phyloP scores from a whole-genome alignment of 2,329 filamentous ascomycete species.

The Aschersonia sp. region DNA sequence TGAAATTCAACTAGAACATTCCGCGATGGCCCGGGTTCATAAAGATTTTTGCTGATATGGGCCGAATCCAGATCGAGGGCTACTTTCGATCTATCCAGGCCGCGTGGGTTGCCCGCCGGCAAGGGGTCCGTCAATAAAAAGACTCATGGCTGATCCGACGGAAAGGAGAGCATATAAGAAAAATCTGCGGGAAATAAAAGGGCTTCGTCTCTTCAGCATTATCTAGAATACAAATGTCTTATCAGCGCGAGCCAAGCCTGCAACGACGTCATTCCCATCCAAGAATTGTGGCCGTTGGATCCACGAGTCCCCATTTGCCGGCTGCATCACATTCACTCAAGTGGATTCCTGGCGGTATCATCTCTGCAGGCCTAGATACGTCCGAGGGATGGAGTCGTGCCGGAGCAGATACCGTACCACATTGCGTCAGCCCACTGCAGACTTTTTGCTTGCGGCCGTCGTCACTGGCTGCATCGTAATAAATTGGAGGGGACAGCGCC shows the following conservation, averaged over 20 bases:
- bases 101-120: no score
- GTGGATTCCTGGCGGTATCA: not conserved
- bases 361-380: not conserved
- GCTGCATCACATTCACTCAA: constrained; percentile 1
- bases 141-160: not conserved
- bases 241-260: not conserved
- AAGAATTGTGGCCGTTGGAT: not conserved
- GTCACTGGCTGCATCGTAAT: constrained; percentile 1
- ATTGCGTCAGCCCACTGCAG: constrained; percentile 5
- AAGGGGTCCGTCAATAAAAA: no score
- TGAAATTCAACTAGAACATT: not conserved
- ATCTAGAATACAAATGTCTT: not conserved
- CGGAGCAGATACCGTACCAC: not conserved
- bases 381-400: not conserved
- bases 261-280: not conserved
- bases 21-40: no score
- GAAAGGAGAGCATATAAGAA: not conserved
- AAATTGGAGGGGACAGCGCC: constrained; percentile 1
- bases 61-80: no score
- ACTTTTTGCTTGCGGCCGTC: constrained; percentile 3
- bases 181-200: not conserved
- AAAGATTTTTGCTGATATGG: no score
- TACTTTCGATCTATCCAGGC: no score
- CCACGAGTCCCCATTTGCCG: not conserved
- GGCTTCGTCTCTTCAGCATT: not conserved